Conservation (phyloP, 2,329 filamentous ascomycete genomes). For the Pyrenophora graminea region DNA sequence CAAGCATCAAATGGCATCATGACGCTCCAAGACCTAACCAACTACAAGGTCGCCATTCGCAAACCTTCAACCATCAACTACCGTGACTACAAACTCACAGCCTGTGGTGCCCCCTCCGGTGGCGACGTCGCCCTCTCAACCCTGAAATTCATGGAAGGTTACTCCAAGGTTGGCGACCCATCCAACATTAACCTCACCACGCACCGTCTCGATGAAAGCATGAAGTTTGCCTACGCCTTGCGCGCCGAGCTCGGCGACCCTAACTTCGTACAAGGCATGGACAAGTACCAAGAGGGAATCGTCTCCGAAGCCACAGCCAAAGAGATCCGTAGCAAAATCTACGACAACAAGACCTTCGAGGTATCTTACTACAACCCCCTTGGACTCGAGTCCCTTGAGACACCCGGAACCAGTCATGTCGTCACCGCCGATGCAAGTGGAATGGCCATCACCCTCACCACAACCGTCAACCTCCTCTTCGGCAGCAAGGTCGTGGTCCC, state of each 20-base stretch:
- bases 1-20: conserved; percentile 78
- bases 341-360: conserved; percentile 71
- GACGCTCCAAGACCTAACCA: conserved; percentile 75
- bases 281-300: conserved; percentile 68
- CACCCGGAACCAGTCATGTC: conserved; percentile 75
- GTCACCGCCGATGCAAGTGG: conserved; percentile 73
- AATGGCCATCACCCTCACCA: conserved; percentile 79
- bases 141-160: conserved; percentile 83
- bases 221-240: conserved; percentile 82
- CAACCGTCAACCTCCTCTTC: conserved; percentile 86
- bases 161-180: conserved; percentile 63
- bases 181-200: conserved; percentile 68
- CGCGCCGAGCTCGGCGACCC: conserved; percentile 84
- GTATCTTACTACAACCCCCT: conserved; percentile 74
- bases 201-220: conserved; percentile 84
- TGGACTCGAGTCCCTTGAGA: conserved; percentile 67
- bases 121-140: conserved; percentile 75
- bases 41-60: conserved; percentile 71
- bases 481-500: conserved; percentile 79
- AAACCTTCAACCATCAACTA: conserved; percentile 60
- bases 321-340: conserved; percentile 68
- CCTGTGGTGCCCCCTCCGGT: conserved; percentile 74
- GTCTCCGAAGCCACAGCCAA: conserved; percentile 64
- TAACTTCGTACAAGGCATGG: conserved; percentile 67
- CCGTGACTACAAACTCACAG: conserved; percentile 70